Conservation (phyloP, 169 alveolate species). For the Cryptosporidium baileyi region DNA sequence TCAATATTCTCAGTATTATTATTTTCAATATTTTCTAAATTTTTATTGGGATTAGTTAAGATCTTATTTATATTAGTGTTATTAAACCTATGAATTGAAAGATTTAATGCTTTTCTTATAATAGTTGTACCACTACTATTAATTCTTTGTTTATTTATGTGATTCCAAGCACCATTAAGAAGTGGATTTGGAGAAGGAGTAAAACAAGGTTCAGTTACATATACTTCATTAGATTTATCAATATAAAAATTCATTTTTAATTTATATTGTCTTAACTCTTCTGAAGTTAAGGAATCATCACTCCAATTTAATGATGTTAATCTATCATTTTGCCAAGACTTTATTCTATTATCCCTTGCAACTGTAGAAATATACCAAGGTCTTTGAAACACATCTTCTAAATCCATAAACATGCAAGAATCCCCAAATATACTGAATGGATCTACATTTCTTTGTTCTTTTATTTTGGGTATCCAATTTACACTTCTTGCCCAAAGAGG, state of each 20-base stretch:
- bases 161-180: slow-evolving; percentile 67
- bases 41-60: not conserved
- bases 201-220: slow-evolving; percentile 64
- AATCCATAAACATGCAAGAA: slow-evolving; percentile 67
- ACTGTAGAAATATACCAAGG: slow-evolving; percentile 61
- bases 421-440: slow-evolving; percentile 68
- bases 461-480: slow-evolving; percentile 65
- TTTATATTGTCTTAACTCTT: slow-evolving; percentile 47
- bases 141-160: slow-evolving; percentile 59
- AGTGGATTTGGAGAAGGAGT: slow-evolving; percentile 68
- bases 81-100: slow-evolving; percentile 31
- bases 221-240: slow-evolving; percentile 50
- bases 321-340: slow-evolving; percentile 60
- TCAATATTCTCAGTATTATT: no score
- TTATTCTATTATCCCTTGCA: slow-evolving; percentile 52
- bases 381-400: slow-evolving; percentile 67
- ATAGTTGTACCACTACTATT: slow-evolving; percentile 56
- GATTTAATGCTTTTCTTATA: slow-evolving; percentile 52
- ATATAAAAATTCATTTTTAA: slow-evolving; percentile 35
- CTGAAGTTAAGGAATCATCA: slow-evolving; percentile 66
- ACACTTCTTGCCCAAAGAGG: slow-evolving; percentile 69
- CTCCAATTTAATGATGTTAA: slow-evolving; percentile 62
- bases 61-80: slow-evolving; percentile 1
- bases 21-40: not conserved
- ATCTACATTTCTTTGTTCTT: slow-evolving; percentile 54